A percentile compares a stretch with the other conserved stretches of the same genome.
Evolutionary conservation across 1,284 basidiomycete genomes (phyloP).

Genomic region (Boletus sp.): DNA sequence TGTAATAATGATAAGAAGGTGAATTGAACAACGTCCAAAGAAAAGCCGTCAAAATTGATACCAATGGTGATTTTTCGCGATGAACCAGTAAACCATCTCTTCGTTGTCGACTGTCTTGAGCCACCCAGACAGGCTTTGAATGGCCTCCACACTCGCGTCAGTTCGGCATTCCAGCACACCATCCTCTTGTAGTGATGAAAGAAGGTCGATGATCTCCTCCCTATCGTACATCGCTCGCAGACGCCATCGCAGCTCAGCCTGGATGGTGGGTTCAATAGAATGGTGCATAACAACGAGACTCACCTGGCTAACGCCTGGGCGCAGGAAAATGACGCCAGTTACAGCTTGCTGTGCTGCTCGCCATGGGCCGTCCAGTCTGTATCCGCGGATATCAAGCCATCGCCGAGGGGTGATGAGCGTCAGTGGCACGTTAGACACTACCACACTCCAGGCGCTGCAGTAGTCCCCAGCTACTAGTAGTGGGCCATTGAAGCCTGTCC

Average conservation of each 20-base stretch:
- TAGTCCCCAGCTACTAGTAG: conserved; percentile 47
- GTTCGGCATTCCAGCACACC: conserved; percentile 41
- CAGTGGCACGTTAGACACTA: conserved; percentile 43
- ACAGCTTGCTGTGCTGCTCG: conserved; percentile 65
- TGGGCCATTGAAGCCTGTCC: conserved; percentile 59
- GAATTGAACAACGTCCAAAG: not conserved
- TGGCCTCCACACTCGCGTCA: conserved; percentile 16
- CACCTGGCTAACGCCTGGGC: conserved; percentile 75
- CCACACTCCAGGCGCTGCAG: conserved; percentile 57
- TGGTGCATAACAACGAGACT: conserved; percentile 20
- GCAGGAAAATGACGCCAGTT: conserved; percentile 57
- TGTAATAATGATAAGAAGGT: conserved; percentile 14
- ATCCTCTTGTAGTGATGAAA: conserved; percentile 52
- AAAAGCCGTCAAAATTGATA: conserved; percentile 38
- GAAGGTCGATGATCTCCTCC: conserved; percentile 66
- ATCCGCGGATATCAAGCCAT: conserved; percentile 74
- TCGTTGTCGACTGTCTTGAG: conserved; percentile 41
- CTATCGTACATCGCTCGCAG: conserved; percentile 68
- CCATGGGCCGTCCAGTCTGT: conserved; percentile 61
- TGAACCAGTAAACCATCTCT: conserved; percentile 47
- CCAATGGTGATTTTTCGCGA: conserved; percentile 47
- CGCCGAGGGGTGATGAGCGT: conserved; percentile 58
- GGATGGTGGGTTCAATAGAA: conserved; percentile 11
- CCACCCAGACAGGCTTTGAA: conserved; percentile 24
- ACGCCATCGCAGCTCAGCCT: conserved; percentile 68